Evolutionary conservation across 169 alveolate genomes (phyloP).

Genomic region (Plasmodium vivax): DNA sequence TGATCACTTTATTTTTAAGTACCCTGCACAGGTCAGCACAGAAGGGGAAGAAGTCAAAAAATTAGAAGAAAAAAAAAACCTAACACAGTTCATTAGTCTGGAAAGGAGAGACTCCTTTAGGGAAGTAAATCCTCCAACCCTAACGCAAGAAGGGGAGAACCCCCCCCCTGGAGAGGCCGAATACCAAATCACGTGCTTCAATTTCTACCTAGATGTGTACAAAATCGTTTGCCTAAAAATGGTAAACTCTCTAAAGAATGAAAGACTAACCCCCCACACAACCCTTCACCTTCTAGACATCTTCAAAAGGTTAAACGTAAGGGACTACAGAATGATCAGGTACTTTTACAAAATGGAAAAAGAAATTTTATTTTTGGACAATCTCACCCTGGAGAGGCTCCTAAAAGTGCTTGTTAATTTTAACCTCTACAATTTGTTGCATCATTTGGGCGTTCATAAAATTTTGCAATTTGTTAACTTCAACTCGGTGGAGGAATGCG

Average conservation of each 20-base stretch:
- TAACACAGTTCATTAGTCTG: slow-evolving; percentile 14
- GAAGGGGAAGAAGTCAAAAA: background rate
- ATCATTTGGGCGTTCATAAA: slow-evolving; percentile 16
- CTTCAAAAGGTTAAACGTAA: slow-evolving; percentile 54
- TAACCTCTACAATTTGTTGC: slow-evolving; percentile 42
- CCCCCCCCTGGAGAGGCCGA: background rate
- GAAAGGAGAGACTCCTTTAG: background rate
- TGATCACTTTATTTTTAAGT: slow-evolving; percentile 46
- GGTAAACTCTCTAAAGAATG: slow-evolving; percentile 3
- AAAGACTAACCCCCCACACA: background rate
- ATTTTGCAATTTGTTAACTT: slow-evolving; percentile 26
- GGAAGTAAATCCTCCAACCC: background rate
- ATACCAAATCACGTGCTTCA: slow-evolving; percentile 20
- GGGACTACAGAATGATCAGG: slow-evolving; percentile 63
- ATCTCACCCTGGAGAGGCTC: slow-evolving; percentile 12
- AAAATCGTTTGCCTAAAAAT: slow-evolving; percentile 46
- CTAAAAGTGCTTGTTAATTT: slow-evolving; percentile 42
- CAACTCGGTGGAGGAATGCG: slow-evolving; percentile 45
- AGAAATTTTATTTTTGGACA: slow-evolving; percentile 25
- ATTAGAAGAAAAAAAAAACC: background rate
- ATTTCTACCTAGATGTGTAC: slow-evolving; percentile 50
- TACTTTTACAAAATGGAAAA: slow-evolving; percentile 41
- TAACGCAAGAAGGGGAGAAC: background rate
- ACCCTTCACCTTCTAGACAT: slow-evolving; percentile 31
- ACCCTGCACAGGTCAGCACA: slow-evolving; percentile 14